phyloP scores from a whole-genome alignment of 2,329 filamentous ascomycete species.

The Zymoseptoria brevis region DNA sequence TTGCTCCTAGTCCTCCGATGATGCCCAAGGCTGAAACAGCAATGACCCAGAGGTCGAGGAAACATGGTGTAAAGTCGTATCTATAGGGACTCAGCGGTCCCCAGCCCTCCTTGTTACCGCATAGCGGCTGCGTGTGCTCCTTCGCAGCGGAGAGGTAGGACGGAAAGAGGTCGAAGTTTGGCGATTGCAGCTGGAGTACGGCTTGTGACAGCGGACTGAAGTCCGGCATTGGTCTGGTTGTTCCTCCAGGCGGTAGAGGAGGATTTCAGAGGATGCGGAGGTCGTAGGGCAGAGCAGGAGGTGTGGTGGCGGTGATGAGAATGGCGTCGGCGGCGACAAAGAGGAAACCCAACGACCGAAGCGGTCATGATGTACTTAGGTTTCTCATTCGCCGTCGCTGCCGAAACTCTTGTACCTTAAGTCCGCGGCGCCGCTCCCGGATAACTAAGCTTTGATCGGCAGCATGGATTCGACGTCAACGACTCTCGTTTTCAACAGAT shows the following conservation, averaged over 20 bases:
- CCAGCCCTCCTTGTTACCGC: conserved; percentile 88
- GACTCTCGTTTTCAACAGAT: not conserved
- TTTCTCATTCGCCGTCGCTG: not conserved
- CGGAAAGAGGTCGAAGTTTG: conserved; percentile 11
- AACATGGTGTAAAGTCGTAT: conserved; percentile 96
- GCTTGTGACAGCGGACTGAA: conserved; percentile 6
- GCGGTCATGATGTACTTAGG: not conserved
- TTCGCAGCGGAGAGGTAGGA: conserved; percentile 24
- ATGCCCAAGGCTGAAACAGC: conserved; percentile 69
- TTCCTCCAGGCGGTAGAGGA: not conserved
- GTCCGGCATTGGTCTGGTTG: conserved; percentile 13
- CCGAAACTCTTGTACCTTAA: conserved; percentile 1
- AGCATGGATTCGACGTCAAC: not conserved
- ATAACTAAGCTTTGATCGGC: not conserved
- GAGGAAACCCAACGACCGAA: not conserved
- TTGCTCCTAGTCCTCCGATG: conserved; percentile 64
- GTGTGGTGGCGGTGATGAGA: not conserved
- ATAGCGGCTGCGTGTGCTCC: conserved; percentile 57
- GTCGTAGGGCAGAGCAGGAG: not conserved
- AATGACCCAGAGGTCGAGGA: conserved; percentile 84
- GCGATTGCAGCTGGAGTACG: conserved; percentile 8
- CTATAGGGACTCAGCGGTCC: conserved; percentile 78
- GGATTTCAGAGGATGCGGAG: not conserved
- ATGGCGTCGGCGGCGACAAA: not conserved
- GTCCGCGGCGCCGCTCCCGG: not conserved